Evolutionary conservation across 257 asterid species (phyloP).

Genomic region (Penstemon davidsonii): DNA sequence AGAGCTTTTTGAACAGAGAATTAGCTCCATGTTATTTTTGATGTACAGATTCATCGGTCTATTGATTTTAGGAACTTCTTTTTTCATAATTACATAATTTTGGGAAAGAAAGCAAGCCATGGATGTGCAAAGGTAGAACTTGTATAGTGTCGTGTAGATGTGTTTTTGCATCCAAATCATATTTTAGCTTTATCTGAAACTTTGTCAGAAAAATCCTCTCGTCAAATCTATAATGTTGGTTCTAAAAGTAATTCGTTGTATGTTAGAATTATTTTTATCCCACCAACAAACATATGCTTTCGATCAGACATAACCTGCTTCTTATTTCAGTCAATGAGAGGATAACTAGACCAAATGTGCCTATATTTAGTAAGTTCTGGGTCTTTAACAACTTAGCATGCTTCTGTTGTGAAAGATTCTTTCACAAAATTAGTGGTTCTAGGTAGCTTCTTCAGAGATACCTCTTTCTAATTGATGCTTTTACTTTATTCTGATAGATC

Average conservation of each 20-base stretch:
- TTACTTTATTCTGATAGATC: constrained; percentile 52
- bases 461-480: constrained; percentile 20
- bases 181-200: background rate
- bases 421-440: constrained; percentile 9
- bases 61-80: background rate
- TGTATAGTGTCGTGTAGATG: background rate
- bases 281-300: constrained; percentile 6
- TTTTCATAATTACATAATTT: background rate
- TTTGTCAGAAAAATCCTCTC: background rate
- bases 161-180: background rate
- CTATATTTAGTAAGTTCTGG: constrained; percentile 1
- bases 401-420: background rate
- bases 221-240: background rate
- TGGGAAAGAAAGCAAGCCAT: background rate
- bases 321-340: background rate
- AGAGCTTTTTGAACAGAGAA: constrained; percentile 12
- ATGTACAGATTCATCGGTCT: constrained; percentile 1
- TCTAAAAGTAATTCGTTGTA: constrained; percentile 1
- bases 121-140: background rate
- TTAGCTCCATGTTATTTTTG: background rate
- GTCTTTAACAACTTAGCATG: background rate
- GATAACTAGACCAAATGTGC: background rate
- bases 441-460: constrained; percentile 19
- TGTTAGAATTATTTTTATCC: background rate
- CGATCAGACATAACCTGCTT: constrained; percentile 5